Percentiles rank a stretch among this genome's conserved stretches.
These are phyloP conservation scores for Leccinum truebloodii DNA, from an alignment of 768 basidiomycete species.

Conservation along the genomic window DNA sequence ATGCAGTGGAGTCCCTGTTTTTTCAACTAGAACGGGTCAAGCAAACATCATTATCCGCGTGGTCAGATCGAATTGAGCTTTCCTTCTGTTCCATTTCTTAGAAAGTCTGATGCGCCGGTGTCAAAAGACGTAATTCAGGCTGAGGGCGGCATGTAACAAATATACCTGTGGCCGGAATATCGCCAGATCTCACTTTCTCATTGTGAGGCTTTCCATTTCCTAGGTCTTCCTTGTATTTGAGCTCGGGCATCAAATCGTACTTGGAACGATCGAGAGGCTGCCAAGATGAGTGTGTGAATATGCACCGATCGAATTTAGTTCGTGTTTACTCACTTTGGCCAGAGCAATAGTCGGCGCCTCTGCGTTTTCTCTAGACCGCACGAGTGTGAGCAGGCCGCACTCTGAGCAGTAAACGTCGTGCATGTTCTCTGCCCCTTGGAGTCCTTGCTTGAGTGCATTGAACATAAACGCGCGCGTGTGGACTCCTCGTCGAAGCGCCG, in stretches of 20 bases:
- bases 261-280: conserved; percentile 18
- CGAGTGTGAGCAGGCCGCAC: conserved; percentile 13
- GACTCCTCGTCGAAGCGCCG: conserved; percentile 18
- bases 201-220: not conserved
- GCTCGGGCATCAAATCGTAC: conserved; percentile 13
- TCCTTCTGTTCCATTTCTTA: too few species aligned
- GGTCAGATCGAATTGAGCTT: too few species aligned
- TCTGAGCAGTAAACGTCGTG: conserved; percentile 22
- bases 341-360: conserved; percentile 13
- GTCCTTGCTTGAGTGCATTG: conserved; percentile 13
- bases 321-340: conserved; percentile 6
- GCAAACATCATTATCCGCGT: too few species aligned
- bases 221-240: conserved; percentile 3
- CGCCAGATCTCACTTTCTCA: not conserved
- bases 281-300: not conserved
- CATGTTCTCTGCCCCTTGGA: conserved; percentile 19
- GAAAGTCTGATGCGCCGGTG: too few species aligned
- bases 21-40: too few species aligned
- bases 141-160: too few species aligned
- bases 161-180: not conserved
- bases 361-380: conserved; percentile 15
- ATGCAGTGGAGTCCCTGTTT: too few species aligned
- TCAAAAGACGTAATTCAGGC: too few species aligned
- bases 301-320: not conserved
- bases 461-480: conserved; percentile 21